These are phyloP conservation scores for Leccinum incarnatum DNA, from an alignment of 768 basidiomycete species.

Conservation along the genomic window DNA sequence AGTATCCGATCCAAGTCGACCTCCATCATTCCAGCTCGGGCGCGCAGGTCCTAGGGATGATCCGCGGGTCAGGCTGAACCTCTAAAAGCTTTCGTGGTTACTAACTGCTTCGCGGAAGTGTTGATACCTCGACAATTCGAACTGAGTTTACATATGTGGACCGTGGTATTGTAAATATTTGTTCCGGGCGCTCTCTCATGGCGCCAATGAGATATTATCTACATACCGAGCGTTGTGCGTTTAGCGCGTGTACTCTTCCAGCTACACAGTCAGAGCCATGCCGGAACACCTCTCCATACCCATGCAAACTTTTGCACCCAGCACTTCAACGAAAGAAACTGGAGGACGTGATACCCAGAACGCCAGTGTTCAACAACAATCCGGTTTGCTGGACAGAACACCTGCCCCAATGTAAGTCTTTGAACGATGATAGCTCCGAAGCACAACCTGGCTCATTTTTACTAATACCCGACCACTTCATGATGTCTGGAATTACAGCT, in stretches of 20 bases:
- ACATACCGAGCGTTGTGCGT: background rate
- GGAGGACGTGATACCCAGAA: background rate
- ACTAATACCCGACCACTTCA: background rate
- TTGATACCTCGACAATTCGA: background rate
- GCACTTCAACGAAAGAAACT: background rate
- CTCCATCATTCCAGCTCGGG: too few relatives aligned
- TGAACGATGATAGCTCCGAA: background rate
- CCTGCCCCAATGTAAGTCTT: slow-evolving; percentile 23
- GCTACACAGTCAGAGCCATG: slow-evolving; percentile 10
- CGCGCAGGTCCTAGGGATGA: too few relatives aligned
- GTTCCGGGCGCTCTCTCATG: slow-evolving; percentile 8
- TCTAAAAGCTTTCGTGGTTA: background rate
- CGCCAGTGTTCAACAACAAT: background rate
- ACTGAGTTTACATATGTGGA: too few relatives aligned
- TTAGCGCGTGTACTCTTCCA: background rate
- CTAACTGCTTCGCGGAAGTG: background rate
- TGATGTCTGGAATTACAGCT: slow-evolving; percentile 13
- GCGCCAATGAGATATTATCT: background rate
- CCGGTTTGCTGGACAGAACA: slow-evolving; percentile 9
- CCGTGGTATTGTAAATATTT: background rate
- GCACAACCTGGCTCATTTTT: background rate
- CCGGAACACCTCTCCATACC: slow-evolving; percentile 17
- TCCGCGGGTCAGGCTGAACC: too few relatives aligned
- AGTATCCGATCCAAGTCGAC: too few relatives aligned
- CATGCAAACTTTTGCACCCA: slow-evolving; percentile 10